Evolutionary conservation across 163 green algal species (phyloP), one percentile per base, ranked within the genome.

Genomic region (Chlamydomonas reinhardtii): DNA sequence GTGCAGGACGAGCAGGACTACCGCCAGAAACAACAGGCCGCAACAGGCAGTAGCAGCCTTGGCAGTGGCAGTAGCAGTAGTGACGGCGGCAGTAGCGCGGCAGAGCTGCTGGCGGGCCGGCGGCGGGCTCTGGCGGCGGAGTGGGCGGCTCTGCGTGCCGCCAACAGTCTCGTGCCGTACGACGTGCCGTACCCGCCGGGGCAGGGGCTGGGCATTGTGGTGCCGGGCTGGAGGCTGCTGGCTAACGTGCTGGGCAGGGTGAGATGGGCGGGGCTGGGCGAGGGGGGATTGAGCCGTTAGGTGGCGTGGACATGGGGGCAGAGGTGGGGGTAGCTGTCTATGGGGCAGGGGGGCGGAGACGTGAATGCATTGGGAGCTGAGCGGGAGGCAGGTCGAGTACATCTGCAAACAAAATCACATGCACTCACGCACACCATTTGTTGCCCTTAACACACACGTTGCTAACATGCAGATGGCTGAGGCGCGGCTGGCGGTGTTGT

Each of bases 391-490:
- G n/a, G n/a, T n/a, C n/a, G n/a, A n/a, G n/a, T n/a, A n/a, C n/a
- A n/a, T n/a, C n/a, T n/a, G n/a, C n/a, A n/a, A n/a, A n/a, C n/a
- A n/a, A n/a, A n/a, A n/a, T 8, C 39, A 48, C 39, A 8, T 8
- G 8, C 39, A 48, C 39, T 5, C 39, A 48, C 39, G 8, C 39
- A 8, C 39, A 48, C 39, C n/a, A n/a, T n/a, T n/a, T n/a, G n/a
- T n/a, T 77, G 72, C 39, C 35, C 32, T 76, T 5, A 6, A n/a
- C 34, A 5, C 8, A 14, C 25, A 11, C 20, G 61, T 22, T n/a
- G n/a, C n/a, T n/a, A n/a, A 66, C 24, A 66, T 52, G 20, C 80
- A 86, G 80, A 54, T 79, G 73, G 85, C 76, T 2, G 72, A 82
- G n/a, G 83, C 76, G 1, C 39, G 73, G 4, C 48, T 91, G 48